Base-by-base conservation (phyloP, 805 yeast genomes). In the Yamadazyma scolyti region DNA sequence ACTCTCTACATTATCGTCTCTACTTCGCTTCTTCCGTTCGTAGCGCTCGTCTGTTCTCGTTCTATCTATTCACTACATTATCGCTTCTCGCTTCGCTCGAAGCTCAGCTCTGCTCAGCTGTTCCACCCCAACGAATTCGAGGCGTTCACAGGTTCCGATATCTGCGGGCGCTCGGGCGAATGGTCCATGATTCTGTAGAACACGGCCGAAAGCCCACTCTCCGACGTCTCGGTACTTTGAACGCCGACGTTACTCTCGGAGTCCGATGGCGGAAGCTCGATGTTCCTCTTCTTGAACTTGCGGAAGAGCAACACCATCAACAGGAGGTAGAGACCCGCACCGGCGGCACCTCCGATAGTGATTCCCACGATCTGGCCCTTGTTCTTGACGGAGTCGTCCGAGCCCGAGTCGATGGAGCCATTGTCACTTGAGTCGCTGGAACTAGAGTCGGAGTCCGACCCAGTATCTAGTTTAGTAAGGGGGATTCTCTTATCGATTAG, bases 301-400 rank as follows among this genome's bases (percentile, higher is more conserved):
- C 72, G 69, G 50, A 74, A 72, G 41, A 75, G 61, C 23, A 78
- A 48, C 33, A 77, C 62, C 66, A 87, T 71, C 13, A 75, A 58
- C 0, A 75, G 65, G 48, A 84, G 73, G 52, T 84, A 83, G 7
- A 75, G 61, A 6, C 73, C 62, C 27, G 85, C 80, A 33, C 96
- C 97, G 9, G 75, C 77, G 18, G 85, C 78, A 5, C 94, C 78
- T 27, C 97, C 96, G 23, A 86, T 70, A 9, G 90, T 79, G 31
- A 88, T 74, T 21, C 95, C 96, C 16, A 83, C 80, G 15, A 85
- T 70, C 39, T 70, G 70, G 27, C 61, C 65, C 33, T 57, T 56
- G 33, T 53, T 46, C 16, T 43, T 33, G 5, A 46, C 32, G 4
- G 39, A 22, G 12, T 34, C 36, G 12, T 31, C 15, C 9, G 39